Evolutionary conservation across 2,329 filamentous ascomycete species (phyloP).

Genomic region (Pseudogymnoascus sp.): DNA sequence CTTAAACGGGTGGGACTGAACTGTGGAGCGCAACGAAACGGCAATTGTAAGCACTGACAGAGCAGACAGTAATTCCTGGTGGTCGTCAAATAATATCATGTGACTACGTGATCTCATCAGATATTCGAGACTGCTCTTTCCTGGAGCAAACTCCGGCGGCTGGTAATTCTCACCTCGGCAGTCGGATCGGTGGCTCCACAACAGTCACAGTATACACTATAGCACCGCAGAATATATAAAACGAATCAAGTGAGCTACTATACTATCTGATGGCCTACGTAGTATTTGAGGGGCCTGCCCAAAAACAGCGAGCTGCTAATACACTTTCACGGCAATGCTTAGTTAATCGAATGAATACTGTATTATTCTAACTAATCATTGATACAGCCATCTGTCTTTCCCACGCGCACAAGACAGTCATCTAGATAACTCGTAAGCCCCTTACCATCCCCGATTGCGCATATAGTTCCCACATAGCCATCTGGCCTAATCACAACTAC

Average conservation of each 20-base stretch:
- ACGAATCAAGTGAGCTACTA: not conserved
- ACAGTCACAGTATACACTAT: not conserved
- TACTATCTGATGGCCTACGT: not conserved
- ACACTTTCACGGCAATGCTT: not conserved
- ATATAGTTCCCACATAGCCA: constrained; percentile 59
- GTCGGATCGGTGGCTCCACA: not conserved
- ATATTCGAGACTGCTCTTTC: too few species aligned
- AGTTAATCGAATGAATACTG: not conserved
- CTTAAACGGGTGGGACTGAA: not conserved
- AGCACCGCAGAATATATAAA: not conserved
- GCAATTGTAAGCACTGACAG: not conserved
- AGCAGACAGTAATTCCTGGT: not conserved
- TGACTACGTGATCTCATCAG: not conserved
- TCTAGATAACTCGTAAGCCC: constrained; percentile 10
- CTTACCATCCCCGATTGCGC: constrained; percentile 29
- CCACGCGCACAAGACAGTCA: not conserved
- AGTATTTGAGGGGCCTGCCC: not conserved
- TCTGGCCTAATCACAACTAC: constrained; percentile 62
- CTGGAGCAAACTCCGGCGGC: not conserved
- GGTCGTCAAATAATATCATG: not conserved
- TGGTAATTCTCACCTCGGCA: not conserved
- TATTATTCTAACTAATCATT: not conserved
- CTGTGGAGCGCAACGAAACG: not conserved
- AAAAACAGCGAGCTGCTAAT: not conserved
- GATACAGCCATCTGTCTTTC: not conserved